Evolutionary conservation across 192 early-diverging fungal genomes (phyloP).

Genomic region (Dissophora ornata): DNA sequence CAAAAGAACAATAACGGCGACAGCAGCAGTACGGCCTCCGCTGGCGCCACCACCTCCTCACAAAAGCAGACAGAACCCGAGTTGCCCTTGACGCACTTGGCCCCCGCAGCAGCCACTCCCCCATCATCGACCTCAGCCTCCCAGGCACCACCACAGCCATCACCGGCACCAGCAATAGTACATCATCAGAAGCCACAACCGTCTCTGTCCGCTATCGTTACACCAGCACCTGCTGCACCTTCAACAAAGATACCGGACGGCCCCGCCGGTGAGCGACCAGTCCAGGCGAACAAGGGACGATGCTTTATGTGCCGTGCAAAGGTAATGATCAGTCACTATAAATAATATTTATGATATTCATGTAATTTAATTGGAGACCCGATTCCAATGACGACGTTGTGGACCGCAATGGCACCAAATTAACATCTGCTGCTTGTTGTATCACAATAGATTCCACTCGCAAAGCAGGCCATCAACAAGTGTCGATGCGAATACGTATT

Average conservation of each 20-base stretch:
- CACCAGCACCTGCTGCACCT: constrained; percentile 23
- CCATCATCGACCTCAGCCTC: constrained; percentile 17
- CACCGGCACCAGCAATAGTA: constrained; percentile 22
- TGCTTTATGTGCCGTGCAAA: constrained; percentile 77
- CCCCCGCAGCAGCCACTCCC: constrained; percentile 16
- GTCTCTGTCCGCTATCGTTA: constrained; percentile 1
- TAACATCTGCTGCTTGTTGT: not conserved
- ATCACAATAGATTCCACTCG: constrained; percentile 67
- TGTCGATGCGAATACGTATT: constrained; percentile 82
- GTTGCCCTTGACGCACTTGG: constrained; percentile 33
- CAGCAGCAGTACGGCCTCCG: constrained; percentile 4
- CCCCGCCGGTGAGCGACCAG: constrained; percentile 58
- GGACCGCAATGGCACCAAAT: no score
- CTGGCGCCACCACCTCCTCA: constrained; percentile 6
- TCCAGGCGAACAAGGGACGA: constrained; percentile 75
- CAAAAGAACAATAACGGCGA: constrained; percentile 47
- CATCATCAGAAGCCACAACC: constrained; percentile 1
- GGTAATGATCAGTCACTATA: constrained; percentile 31
- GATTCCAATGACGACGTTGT: no score
- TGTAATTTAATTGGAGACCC: not conserved
- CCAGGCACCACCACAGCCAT: constrained; percentile 25
- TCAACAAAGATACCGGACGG: constrained; percentile 33
- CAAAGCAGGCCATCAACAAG: constrained; percentile 82
- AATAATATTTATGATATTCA: no score
- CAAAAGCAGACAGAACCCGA: constrained; percentile 21